A percentile compares a stretch with the other conserved stretches of the same genome.
These are phyloP conservation scores for Beauveria brongniartii DNA, from an alignment of 2,329 filamentous ascomycete genomes.

Conservation along the genomic window DNA sequence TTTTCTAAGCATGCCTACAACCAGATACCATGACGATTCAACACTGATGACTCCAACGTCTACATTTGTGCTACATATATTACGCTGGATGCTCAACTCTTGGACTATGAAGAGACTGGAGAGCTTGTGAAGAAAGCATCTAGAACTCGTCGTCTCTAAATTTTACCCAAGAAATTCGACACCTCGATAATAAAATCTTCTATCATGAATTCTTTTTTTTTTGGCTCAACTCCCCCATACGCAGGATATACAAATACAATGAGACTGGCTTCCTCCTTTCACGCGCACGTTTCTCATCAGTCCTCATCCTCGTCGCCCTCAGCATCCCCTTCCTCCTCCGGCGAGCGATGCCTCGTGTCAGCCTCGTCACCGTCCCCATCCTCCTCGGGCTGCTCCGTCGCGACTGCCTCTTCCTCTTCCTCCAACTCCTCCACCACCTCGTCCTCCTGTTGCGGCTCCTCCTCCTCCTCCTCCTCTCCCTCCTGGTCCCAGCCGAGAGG, in stretches of 20 bases:
- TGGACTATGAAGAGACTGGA: neutral
- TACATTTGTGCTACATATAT: neutral
- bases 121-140: neutral
- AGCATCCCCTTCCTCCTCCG: constrained; percentile 31
- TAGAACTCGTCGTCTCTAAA: neutral
- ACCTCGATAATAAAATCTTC: neutral
- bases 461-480: constrained; percentile 26
- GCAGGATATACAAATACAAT: constrained; percentile 1
- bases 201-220: neutral
- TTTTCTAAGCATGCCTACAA: neutral
- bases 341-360: constrained; percentile 19
- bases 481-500: constrained; percentile 41
- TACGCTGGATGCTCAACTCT: neutral
- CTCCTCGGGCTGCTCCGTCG: neutral
- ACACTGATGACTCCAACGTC: neutral
- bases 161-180: neutral
- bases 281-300: neutral
- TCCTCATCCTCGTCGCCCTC: constrained; percentile 34
- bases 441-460: constrained; percentile 27
- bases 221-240: neutral
- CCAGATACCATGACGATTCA: constrained; percentile 2
- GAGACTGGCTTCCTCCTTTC: no score
- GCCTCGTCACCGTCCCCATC: constrained; percentile 19
- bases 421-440: constrained; percentile 19
- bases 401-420: constrained; percentile 21